Percentiles rank a stretch among this genome's conserved stretches.
Evolutionary conservation across 306 rosid genomes (phyloP).

Genomic region (Cucurbita argyrosperma): DNA sequence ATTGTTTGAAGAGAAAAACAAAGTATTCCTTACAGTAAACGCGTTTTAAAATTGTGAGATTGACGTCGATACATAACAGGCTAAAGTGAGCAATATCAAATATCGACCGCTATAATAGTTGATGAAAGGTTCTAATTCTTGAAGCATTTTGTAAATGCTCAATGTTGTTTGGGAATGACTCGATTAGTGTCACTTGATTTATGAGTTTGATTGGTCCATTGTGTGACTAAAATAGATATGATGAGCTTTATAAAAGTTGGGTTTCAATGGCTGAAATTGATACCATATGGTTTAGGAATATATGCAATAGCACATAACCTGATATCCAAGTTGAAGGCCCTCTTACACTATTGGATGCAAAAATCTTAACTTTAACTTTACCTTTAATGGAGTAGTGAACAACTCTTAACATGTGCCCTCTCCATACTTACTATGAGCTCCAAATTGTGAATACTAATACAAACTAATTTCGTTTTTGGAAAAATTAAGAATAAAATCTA

Average conservation of each 20-base stretch:
- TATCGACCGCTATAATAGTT: too few relatives aligned
- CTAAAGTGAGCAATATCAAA: too few relatives aligned
- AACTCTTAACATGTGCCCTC: neutral
- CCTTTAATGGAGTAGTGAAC: neutral
- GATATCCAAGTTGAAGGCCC: neutral
- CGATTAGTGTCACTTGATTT: neutral
- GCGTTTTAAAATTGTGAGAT: too few relatives aligned
- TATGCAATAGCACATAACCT: neutral
- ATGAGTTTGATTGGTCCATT: neutral
- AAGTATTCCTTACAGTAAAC: too few relatives aligned
- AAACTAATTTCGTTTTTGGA: too few relatives aligned
- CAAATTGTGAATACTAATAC: too few relatives aligned
- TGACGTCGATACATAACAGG: too few relatives aligned
- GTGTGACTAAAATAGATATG: slow-evolving; percentile 1
- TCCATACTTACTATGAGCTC: too few relatives aligned
- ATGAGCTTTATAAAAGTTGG: neutral
- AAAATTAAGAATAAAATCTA: too few relatives aligned
- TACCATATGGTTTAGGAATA: slow-evolving; percentile 3
- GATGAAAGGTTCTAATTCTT: neutral
- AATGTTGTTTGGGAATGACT: neutral
- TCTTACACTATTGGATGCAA: neutral
- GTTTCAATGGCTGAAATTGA: slow-evolving; percentile 2
- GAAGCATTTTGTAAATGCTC: neutral
- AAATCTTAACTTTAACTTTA: neutral
- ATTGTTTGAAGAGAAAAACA: too few relatives aligned